These are phyloP conservation scores for Solanum rostratum DNA, from an alignment of 257 asterid genomes.

Conservation along the genomic window DNA sequence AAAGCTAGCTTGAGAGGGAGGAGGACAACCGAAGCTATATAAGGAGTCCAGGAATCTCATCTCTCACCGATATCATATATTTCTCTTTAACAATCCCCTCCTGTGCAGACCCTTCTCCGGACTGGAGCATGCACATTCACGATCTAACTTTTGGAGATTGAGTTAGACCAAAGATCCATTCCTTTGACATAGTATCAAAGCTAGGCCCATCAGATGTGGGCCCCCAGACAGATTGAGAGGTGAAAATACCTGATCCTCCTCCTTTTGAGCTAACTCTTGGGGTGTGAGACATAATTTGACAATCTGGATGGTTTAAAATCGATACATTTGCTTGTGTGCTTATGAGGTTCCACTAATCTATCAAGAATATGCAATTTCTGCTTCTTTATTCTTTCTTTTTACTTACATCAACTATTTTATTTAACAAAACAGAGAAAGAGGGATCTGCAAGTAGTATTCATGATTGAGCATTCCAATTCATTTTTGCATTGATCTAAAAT, in stretches of 20 bases:
- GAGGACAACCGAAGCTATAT: background rate
- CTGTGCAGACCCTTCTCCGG: background rate
- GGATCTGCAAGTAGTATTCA: background rate
- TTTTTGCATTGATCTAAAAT: background rate
- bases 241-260: background rate
- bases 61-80: background rate
- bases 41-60: background rate
- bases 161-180: background rate
- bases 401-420: background rate
- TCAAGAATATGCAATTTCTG: background rate
- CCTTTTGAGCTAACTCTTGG: background rate
- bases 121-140: background rate
- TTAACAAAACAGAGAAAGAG: background rate
- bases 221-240: background rate
- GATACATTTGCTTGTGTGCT: background rate
- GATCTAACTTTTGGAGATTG: background rate
- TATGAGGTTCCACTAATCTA: background rate
- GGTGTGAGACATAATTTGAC: background rate
- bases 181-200: background rate
- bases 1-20: background rate
- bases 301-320: background rate
- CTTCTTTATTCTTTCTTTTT: background rate
- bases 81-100: background rate
- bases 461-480: background rate
- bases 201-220: background rate